Evolutionary conservation across 1,284 basidiomycete species (phyloP).

Genomic region (Erythrobasidium hasegawianum): DNA sequence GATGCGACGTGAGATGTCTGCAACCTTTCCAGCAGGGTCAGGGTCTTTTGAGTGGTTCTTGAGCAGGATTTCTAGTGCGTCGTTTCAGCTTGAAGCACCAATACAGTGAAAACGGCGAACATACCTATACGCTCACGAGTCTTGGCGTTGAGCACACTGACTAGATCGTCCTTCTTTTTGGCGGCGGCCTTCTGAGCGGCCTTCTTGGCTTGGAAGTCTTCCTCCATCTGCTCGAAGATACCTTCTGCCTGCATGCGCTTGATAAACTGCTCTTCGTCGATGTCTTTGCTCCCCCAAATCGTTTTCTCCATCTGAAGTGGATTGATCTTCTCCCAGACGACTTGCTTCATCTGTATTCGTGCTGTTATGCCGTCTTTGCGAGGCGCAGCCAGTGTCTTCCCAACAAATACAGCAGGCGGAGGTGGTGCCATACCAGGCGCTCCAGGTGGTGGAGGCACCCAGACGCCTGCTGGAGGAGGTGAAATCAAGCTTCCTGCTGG

Average conservation of each 20-base stretch:
- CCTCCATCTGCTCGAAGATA: constrained; percentile 94
- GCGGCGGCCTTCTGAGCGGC: constrained; percentile 59
- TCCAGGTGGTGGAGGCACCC: constrained; percentile 51
- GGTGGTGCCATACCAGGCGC: constrained; percentile 46
- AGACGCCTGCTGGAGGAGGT: constrained; percentile 17
- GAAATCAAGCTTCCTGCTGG: constrained; percentile 33
- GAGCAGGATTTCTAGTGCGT: constrained; percentile 34
- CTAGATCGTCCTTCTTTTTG: constrained; percentile 50
- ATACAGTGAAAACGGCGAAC: not conserved
- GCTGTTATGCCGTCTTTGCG: constrained; percentile 85
- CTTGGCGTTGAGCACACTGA: constrained; percentile 42
- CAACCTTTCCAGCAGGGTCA: constrained; percentile 12
- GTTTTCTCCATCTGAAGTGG: constrained; percentile 78
- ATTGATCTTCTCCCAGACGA: constrained; percentile 97
- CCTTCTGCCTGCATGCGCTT: constrained; percentile 75
- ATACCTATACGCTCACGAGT: constrained; percentile 40
- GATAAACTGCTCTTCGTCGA: constrained; percentile 69
- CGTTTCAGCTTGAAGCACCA: not conserved
- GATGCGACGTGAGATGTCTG: constrained; percentile 61
- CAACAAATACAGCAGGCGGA: constrained; percentile 27
- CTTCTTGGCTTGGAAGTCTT: constrained; percentile 96
- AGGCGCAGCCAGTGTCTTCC: constrained; percentile 49
- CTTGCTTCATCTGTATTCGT: constrained; percentile 89
- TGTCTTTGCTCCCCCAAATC: constrained; percentile 70
- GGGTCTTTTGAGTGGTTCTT: constrained; percentile 33